Conservation (phyloP, 495 filamentous ascomycete species). For the Podospora conica region DNA sequence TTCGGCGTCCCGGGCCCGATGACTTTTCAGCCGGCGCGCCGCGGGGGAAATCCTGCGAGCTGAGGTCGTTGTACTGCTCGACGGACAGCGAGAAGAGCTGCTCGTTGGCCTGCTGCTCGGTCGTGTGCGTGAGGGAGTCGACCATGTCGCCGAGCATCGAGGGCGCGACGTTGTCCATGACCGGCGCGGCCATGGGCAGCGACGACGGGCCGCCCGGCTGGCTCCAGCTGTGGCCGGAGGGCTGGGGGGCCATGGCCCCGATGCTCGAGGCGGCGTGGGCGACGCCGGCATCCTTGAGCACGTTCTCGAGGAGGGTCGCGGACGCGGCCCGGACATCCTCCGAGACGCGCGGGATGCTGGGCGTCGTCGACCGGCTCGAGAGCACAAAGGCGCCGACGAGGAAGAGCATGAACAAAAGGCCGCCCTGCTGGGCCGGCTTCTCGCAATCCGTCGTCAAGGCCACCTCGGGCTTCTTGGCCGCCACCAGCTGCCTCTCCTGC, state of each 20-base stretch:
- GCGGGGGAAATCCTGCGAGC: conserved; percentile 59
- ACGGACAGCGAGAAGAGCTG: conserved; percentile 80
- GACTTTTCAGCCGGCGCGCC: conserved; percentile 40
- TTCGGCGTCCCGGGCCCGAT: conserved; percentile 54
- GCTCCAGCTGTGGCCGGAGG: conserved; percentile 46
- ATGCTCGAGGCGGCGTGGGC: conserved; percentile 40
- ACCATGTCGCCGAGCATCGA: conserved; percentile 71
- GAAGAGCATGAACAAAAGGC: conserved; percentile 75
- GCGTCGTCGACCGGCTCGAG: conserved; percentile 65
- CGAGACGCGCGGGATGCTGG: conserved; percentile 73
- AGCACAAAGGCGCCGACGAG: conserved; percentile 96
- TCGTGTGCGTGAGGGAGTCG: conserved; percentile 66
- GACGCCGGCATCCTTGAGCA: conserved; percentile 74
- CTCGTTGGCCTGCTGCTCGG: conserved; percentile 80
- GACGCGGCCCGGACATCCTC: conserved; percentile 92
- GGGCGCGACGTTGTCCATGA: conserved; percentile 48
- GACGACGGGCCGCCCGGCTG: conserved; percentile 31
- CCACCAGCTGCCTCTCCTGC: conserved; percentile 50
- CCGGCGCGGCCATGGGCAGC: conserved; percentile 48
- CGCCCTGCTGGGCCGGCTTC: conserved; percentile 57
- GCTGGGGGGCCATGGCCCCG: conserved; percentile 43
- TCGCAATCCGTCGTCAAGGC: conserved; percentile 49
- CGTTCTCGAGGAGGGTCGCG: conserved; percentile 79
- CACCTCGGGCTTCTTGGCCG: conserved; percentile 49
- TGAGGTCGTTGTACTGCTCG: conserved; percentile 85